phyloP scores from a whole-genome alignment of 2,329 filamentous ascomycete genomes.

The Zalaria sp. region DNA sequence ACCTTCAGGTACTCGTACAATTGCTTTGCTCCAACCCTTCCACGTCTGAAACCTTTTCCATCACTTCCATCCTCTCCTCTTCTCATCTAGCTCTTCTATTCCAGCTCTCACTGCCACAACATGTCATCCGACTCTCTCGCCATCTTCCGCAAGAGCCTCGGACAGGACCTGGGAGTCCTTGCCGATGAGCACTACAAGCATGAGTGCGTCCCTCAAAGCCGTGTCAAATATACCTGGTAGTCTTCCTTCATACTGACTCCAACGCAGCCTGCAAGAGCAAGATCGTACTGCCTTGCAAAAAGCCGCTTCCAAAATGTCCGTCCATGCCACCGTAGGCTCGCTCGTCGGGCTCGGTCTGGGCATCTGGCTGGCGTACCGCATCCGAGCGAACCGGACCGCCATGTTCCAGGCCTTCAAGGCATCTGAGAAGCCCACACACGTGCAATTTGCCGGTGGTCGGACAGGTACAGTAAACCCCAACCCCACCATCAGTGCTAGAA shows the following conservation, averaged over 20 bases:
- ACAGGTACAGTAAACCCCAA: constrained; percentile 12
- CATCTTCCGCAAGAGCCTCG: constrained; percentile 29
- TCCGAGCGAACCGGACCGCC: constrained; percentile 40
- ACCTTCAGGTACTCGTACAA: no score
- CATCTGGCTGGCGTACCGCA: constrained; percentile 40
- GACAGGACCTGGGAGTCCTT: constrained; percentile 37
- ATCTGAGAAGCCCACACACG: constrained; percentile 45
- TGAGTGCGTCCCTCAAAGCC: constrained; percentile 23
- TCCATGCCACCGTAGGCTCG: constrained; percentile 44
- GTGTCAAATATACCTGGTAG: background rate
- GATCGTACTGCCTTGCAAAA: constrained; percentile 44
- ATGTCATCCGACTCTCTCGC: constrained; percentile 34
- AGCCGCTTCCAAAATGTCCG: constrained; percentile 41
- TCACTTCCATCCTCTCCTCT: no score
- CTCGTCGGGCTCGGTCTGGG: constrained; percentile 46
- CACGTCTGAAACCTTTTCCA: no score
- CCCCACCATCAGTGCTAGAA: no score
- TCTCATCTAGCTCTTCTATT: no score
- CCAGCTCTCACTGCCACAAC: background rate
- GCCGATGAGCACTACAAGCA: constrained; percentile 45
- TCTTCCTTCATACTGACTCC: background rate
- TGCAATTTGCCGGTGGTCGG: constrained; percentile 48
- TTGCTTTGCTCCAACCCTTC: no score
- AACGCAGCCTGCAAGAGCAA: constrained; percentile 31
- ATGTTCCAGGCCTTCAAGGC: constrained; percentile 50